Conservation (phyloP, 441 rosid species). For the Adansonia grandidieri region DNA sequence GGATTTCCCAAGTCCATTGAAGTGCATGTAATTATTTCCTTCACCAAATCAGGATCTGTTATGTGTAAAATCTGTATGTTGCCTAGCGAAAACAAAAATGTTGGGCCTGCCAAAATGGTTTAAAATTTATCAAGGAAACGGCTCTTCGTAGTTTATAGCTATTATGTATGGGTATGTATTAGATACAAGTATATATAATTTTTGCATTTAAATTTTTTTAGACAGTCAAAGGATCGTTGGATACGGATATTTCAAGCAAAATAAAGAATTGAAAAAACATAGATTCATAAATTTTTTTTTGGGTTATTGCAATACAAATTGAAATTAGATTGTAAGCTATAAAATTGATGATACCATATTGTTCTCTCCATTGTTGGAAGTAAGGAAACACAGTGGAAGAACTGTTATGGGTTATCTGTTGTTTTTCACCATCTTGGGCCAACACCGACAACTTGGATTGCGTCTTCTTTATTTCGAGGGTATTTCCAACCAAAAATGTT, state of each 20-base stretch:
- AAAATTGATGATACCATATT: slow-evolving; percentile 36
- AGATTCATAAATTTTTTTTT: too few relatives aligned
- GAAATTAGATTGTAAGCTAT: too few relatives aligned
- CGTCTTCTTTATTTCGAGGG: slow-evolving; percentile 38
- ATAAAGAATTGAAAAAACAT: too few relatives aligned
- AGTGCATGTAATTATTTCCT: slow-evolving; percentile 44
- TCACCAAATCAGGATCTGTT: slow-evolving; percentile 42
- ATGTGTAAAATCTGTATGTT: slow-evolving; percentile 40
- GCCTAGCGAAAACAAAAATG: slow-evolving; percentile 45
- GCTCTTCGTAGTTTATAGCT: too few relatives aligned
- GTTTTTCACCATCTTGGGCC: neutral
- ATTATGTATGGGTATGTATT: neutral
- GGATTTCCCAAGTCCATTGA: slow-evolving; percentile 58
- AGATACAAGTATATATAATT: neutral
- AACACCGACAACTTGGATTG: neutral
- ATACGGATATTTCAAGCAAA: too few relatives aligned
- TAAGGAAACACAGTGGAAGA: slow-evolving; percentile 41
- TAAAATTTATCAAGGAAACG: too few relatives aligned
- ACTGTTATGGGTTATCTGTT: slow-evolving; percentile 36
- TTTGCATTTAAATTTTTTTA: too few relatives aligned
- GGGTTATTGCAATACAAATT: too few relatives aligned
- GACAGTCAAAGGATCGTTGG: too few relatives aligned
- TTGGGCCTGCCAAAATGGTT: slow-evolving; percentile 36
- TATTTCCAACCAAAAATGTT: slow-evolving; percentile 45
- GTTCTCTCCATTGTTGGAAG: slow-evolving; percentile 46